Evolutionary conservation across 1,139 yeast species (phyloP).

Genomic region (Lodderomyces elongisporus): DNA sequence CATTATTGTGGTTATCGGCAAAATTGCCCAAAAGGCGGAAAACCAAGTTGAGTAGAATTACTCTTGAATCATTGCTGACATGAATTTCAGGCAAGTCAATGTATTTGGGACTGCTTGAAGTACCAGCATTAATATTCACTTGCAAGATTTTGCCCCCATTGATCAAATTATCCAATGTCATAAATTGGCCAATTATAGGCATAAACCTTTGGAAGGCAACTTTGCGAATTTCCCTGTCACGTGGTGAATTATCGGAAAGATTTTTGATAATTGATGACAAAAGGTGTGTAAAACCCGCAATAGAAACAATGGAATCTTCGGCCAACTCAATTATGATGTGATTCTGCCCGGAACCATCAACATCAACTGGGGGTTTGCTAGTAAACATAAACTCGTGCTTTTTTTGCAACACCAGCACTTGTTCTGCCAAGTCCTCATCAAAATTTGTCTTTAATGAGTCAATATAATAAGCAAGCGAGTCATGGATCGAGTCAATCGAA

Average conservation of each 20-base stretch:
- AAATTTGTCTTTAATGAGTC: conserved; percentile 44
- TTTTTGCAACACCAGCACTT: conserved; percentile 29
- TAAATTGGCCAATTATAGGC: conserved; percentile 33
- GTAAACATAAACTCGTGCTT: conserved; percentile 36
- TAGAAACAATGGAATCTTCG: conserved; percentile 74
- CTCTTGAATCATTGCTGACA: conserved; percentile 35
- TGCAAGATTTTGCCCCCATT: conserved; percentile 17
- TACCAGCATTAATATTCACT: conserved; percentile 13
- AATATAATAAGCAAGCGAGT: conserved; percentile 53
- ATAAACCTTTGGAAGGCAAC: conserved; percentile 31
- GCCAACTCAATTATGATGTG: conserved; percentile 52
- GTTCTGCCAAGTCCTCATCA: conserved; percentile 31
- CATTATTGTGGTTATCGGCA: conserved; percentile 33
- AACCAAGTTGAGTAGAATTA: conserved; percentile 30
- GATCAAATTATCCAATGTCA: conserved; percentile 39
- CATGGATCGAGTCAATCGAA: conserved; percentile 57
- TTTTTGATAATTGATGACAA: conserved; percentile 33
- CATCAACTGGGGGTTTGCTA: conserved; percentile 14
- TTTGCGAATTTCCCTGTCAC: conserved; percentile 26
- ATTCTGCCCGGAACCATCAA: conserved; percentile 15
- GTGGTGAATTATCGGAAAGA: conserved; percentile 20
- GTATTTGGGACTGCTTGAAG: conserved; percentile 13
- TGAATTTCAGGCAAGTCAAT: conserved; percentile 23
- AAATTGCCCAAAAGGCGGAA: conserved; percentile 44
- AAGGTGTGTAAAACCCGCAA: conserved; percentile 62